These are phyloP conservation scores for Populus pruinosa DNA, from an alignment of 345 rosid genomes.

Conservation along the genomic window DNA sequence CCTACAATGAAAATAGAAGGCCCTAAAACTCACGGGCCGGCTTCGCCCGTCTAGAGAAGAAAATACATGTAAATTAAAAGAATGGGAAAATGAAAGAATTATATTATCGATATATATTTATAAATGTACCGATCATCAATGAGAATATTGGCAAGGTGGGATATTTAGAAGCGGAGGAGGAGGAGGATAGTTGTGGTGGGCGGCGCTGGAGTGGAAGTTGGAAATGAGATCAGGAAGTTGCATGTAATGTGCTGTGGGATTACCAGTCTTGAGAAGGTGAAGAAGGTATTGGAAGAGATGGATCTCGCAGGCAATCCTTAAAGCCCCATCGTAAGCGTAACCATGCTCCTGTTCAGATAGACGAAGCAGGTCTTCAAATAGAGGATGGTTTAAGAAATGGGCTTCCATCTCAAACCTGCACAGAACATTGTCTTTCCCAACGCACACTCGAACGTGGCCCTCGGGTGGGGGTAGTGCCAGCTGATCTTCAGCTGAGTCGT, in stretches of 20 bases:
- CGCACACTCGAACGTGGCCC: constrained; percentile 48
- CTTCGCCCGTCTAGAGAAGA: too few relatives aligned
- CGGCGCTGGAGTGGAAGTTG: constrained; percentile 7
- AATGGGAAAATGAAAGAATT: too few relatives aligned
- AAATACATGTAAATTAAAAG: too few relatives aligned
- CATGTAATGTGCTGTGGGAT: constrained; percentile 34
- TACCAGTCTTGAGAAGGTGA: constrained; percentile 35
- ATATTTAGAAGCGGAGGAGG: background rate
- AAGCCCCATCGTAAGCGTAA: constrained; percentile 44
- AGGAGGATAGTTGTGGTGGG: background rate
- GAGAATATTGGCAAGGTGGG: background rate
- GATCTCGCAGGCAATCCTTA: constrained; percentile 47
- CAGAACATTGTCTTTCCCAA: constrained; percentile 30
- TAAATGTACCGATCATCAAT: background rate
- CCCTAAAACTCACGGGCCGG: too few relatives aligned
- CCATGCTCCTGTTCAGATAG: constrained; percentile 50
- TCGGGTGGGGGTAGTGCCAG: constrained; percentile 16
- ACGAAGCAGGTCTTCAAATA: constrained; percentile 40
- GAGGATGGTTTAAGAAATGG: constrained; percentile 46
- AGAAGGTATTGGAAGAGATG: constrained; percentile 41
- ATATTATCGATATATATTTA: too few relatives aligned
- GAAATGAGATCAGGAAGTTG: constrained; percentile 36
- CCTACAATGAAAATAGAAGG: too few relatives aligned
- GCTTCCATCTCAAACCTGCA: constrained; percentile 45
- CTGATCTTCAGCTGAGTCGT: background rate